Evolutionary conservation across 2,329 filamentous ascomycete genomes (phyloP).

Genomic region (Pyrenochaeta sp.): DNA sequence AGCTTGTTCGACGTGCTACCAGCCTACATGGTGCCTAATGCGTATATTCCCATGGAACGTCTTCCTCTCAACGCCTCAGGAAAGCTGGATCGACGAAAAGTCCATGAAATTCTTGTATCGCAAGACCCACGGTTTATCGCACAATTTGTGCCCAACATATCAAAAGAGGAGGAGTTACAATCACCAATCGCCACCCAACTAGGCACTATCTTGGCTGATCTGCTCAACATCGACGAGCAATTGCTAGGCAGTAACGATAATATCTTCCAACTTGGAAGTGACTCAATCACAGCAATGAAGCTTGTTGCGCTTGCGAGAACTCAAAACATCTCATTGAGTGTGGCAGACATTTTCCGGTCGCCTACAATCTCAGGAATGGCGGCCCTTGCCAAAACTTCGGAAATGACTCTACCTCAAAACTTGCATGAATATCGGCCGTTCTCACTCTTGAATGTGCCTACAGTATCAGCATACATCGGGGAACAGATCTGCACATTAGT

Average conservation of each 20-base stretch:
- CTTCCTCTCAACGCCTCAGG: not conserved
- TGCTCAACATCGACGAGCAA: conserved; percentile 1
- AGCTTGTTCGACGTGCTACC: not conserved
- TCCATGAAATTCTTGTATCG: not conserved
- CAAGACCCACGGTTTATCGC: too few relatives aligned
- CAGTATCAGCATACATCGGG: too few relatives aligned
- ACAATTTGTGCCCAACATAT: too few relatives aligned
- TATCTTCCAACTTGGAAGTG: conserved; percentile 30
- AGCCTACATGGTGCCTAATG: not conserved
- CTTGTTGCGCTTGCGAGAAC: conserved; percentile 20
- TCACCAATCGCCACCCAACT: too few relatives aligned
- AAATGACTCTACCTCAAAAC: too few relatives aligned
- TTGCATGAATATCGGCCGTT: too few relatives aligned
- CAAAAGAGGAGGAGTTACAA: not conserved
- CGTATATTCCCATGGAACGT: not conserved
- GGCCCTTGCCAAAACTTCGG: too few relatives aligned
- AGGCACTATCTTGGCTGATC: conserved; percentile 3
- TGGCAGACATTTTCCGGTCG: conserved; percentile 30
- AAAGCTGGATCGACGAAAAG: not conserved
- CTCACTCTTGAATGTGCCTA: too few relatives aligned
- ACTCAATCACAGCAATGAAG: conserved; percentile 32
- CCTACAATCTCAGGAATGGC: too few relatives aligned
- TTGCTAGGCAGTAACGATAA: conserved; percentile 21
- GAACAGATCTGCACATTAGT: too few relatives aligned
- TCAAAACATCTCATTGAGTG: conserved; percentile 10